A percentile compares a stretch with the other conserved stretches of the same genome.
Conservation (phyloP, 768 basidiomycete genomes). For the Ramaria rubella region DNA sequence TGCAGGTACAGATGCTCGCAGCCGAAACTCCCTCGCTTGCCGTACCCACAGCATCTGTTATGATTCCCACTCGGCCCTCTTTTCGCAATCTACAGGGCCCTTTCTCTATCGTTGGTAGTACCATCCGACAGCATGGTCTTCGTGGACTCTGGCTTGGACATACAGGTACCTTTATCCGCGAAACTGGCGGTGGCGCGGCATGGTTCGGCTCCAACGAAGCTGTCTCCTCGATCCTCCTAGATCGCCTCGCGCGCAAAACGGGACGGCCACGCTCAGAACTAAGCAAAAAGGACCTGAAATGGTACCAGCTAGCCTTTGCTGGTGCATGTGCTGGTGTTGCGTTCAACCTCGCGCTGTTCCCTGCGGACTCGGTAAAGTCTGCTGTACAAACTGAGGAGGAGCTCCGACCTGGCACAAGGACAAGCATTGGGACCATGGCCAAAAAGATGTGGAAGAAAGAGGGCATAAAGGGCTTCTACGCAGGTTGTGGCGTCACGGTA, state of each 20-base stretch:
- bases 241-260: slow-evolving; percentile 40
- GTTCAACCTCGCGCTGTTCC: slow-evolving; percentile 88
- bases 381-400: slow-evolving; percentile 93
- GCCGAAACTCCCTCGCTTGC: slow-evolving; percentile 12
- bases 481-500: slow-evolving; percentile 89
- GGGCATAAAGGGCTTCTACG: slow-evolving; percentile 82
- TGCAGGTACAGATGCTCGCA: slow-evolving; percentile 91
- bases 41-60: slow-evolving; percentile 14
- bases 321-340: slow-evolving; percentile 82
- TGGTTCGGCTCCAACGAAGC: slow-evolving; percentile 92
- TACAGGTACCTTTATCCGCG: slow-evolving; percentile 86
- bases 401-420: slow-evolving; percentile 48
- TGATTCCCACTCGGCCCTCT: slow-evolving; percentile 12
- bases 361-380: slow-evolving; percentile 92
- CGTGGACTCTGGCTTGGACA: slow-evolving; percentile 96
- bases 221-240: slow-evolving; percentile 54
- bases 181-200: slow-evolving; percentile 83
- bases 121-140: slow-evolving; percentile 61
- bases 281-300: slow-evolving; percentile 43
- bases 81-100: slow-evolving; percentile 60
- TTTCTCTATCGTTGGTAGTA: slow-evolving; percentile 53
- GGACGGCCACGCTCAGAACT: slow-evolving; percentile 17
- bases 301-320: slow-evolving; percentile 79
- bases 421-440: slow-evolving; percentile 53
- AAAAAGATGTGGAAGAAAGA: slow-evolving; percentile 64